Evolutionary conservation across 768 basidiomycete genomes (phyloP).

Genomic region (Mycena epipterygia): DNA sequence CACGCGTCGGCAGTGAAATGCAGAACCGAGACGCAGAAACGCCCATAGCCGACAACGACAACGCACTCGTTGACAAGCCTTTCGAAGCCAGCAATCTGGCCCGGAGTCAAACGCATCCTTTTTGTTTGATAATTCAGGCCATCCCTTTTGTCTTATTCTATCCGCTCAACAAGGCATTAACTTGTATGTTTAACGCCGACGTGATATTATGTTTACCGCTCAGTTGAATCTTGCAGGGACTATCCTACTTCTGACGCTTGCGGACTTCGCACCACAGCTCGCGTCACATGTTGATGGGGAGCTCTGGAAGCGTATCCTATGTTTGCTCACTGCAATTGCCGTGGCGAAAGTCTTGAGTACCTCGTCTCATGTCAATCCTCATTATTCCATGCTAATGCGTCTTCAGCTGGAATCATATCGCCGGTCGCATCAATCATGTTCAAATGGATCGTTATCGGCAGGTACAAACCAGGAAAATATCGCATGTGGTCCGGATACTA

Average conservation of each 20-base stretch:
- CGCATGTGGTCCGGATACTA: constrained; percentile 44
- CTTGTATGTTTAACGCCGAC: constrained; percentile 38
- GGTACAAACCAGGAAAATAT: constrained; percentile 53
- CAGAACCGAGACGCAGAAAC: not conserved
- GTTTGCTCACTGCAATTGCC: constrained; percentile 51
- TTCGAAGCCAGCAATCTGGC: not conserved
- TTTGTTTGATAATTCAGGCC: constrained; percentile 55
- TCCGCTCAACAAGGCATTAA: constrained; percentile 58
- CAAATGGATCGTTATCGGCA: constrained; percentile 63
- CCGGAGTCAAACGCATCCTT: constrained; percentile 51
- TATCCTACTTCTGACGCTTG: constrained; percentile 52
- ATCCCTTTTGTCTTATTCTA: constrained; percentile 60
- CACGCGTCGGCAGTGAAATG: constrained; percentile 3
- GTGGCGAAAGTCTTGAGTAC: constrained; percentile 45
- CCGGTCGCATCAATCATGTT: constrained; percentile 56
- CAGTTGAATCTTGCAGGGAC: constrained; percentile 37
- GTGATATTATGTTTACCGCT: not conserved
- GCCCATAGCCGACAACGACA: constrained; percentile 5
- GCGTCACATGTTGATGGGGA: constrained; percentile 42
- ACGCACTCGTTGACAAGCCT: not conserved
- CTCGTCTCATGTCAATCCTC: not conserved
- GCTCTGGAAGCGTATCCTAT: constrained; percentile 53
- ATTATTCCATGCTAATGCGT: not conserved
- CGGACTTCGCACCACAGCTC: constrained; percentile 49
- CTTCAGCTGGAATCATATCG: constrained; percentile 45